phyloP scores from a whole-genome alignment of 495 filamentous ascomycete genomes.

The Trichoderma reesei region DNA sequence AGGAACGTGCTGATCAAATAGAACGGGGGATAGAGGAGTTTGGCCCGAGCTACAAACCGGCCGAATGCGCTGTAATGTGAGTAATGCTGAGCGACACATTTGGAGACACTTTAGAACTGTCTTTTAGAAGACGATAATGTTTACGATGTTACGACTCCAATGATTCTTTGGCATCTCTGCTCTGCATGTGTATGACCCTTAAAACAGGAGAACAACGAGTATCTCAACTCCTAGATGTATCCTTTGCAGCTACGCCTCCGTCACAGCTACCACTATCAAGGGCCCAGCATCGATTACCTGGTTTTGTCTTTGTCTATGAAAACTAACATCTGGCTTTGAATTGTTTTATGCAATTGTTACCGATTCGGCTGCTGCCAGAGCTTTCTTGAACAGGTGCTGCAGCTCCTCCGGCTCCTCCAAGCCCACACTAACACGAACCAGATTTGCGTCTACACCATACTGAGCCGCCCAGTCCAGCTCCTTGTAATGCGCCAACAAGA shows the following conservation, averaged over 20 bases:
- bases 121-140: not conserved
- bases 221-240: not conserved
- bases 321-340: not conserved
- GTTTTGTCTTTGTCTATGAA: not conserved
- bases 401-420: conserved; percentile 69
- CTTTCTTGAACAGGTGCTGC: conserved; percentile 34
- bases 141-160: not conserved
- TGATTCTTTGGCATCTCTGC: not conserved
- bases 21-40: conserved; percentile 45
- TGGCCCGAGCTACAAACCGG: conserved; percentile 33
- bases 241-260: not conserved
- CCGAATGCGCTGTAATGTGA: conserved; percentile 36
- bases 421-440: conserved; percentile 84
- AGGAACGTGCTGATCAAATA: conserved; percentile 47
- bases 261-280: too few species aligned
- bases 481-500: conserved; percentile 80
- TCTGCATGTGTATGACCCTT: not conserved
- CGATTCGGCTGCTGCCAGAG: conserved; percentile 36
- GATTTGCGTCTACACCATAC: conserved; percentile 65
- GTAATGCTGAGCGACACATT: conserved; percentile 16
- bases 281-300: not conserved
- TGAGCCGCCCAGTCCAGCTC: conserved; percentile 83
- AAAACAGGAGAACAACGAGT: too few species aligned
- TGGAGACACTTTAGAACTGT: conserved; percentile 11
- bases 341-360: not conserved